Conservation (phyloP, 306 rosid genomes). For the Amphicarpaea edgeworthii region DNA sequence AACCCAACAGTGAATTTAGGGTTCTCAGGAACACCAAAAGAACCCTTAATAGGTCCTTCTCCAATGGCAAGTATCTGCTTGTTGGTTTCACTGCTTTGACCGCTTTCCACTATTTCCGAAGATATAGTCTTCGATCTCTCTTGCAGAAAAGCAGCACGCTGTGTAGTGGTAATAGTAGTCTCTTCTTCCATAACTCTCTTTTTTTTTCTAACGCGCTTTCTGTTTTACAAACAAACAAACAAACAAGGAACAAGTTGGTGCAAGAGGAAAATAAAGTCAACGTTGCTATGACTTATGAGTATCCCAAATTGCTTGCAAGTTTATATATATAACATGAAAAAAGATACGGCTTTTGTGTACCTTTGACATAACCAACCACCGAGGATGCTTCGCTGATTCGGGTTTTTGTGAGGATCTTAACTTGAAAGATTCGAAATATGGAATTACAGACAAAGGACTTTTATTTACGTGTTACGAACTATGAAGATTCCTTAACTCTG, state of each 20-base stretch:
- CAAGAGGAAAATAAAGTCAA: not conserved
- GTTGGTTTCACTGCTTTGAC: not conserved
- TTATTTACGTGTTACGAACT: not conserved
- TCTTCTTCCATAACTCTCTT: not conserved
- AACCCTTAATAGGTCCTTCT: not conserved
- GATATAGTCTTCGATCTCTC: not conserved
- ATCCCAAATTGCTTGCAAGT: not conserved
- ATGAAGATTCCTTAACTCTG: not conserved
- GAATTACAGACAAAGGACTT: not conserved
- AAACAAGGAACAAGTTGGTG: not conserved
- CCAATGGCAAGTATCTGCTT: not conserved
- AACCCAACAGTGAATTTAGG: conserved; percentile 51
- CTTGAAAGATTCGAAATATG: not conserved
- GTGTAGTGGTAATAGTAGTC: too few relatives aligned
- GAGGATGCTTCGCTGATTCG: not conserved
- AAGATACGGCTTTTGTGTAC: not conserved
- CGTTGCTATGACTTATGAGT: not conserved
- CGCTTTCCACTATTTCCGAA: conserved; percentile 1
- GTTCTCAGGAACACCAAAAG: conserved; percentile 42
- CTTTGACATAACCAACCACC: not conserved
- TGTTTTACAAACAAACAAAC: not conserved
- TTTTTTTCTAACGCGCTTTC: not conserved
- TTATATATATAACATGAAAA: not conserved
- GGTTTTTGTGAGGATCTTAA: not conserved
- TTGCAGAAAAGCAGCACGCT: conserved; percentile 8